Percentiles rank a stretch among this genome's conserved stretches.
phyloP scores from a whole-genome alignment of 179 eudicot species.

The Actinidia polygama region DNA sequence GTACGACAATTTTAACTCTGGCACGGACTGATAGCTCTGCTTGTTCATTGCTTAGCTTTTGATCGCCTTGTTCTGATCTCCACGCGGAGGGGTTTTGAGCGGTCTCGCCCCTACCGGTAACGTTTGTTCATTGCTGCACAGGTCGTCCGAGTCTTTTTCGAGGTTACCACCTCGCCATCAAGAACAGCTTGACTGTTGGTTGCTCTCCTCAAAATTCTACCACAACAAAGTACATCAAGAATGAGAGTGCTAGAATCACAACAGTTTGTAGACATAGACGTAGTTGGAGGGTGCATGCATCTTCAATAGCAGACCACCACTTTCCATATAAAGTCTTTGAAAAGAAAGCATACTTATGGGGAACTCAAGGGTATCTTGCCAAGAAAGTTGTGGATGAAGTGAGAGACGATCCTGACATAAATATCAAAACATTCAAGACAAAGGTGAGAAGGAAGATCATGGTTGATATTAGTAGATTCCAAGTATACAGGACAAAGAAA shows the following conservation, averaged over 20 bases:
- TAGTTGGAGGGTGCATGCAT: neutral
- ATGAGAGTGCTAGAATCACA: neutral
- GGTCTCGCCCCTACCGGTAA: too few species aligned
- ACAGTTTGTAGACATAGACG: neutral
- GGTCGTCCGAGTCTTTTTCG: too few species aligned
- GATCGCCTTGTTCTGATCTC: too few species aligned
- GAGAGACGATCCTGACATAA: neutral
- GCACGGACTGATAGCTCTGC: too few species aligned
- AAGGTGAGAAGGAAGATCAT: neutral
- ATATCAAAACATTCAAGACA: neutral
- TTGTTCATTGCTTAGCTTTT: too few species aligned
- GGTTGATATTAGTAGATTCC: neutral
- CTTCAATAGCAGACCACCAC: neutral
- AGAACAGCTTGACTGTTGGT: too few species aligned
- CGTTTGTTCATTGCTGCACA: too few species aligned
- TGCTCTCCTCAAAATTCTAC: too few species aligned
- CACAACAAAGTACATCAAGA: neutral
- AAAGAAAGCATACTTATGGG: neutral
- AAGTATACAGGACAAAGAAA: neutral
- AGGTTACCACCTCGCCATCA: too few species aligned
- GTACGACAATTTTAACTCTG: too few species aligned
- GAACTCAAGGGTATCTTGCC: neutral
- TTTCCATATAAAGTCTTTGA: neutral
- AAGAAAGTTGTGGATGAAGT: neutral
- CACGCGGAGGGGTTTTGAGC: too few species aligned